These are phyloP conservation scores for Myrmaecium sp. DNA, from an alignment of 2,329 filamentous ascomycete genomes.

Conservation along the genomic window DNA sequence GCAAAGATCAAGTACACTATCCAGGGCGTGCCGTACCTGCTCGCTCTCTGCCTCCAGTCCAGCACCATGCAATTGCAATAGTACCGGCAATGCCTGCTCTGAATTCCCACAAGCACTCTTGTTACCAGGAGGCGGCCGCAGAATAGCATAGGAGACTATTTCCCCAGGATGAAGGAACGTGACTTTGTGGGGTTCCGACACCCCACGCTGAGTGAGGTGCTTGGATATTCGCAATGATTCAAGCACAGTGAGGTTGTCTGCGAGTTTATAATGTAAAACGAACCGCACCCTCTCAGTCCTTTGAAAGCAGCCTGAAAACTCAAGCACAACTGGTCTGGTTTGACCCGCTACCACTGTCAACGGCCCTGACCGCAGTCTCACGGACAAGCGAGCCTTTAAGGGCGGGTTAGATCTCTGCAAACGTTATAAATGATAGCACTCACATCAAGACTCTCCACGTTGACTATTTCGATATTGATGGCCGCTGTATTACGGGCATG, in stretches of 20 bases:
- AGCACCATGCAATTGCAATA: slow-evolving; percentile 38
- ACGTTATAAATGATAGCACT: slow-evolving; percentile 8
- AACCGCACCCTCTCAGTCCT: too few species aligned
- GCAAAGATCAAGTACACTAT: slow-evolving; percentile 33
- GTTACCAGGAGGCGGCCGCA: slow-evolving; percentile 35
- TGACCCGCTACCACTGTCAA: slow-evolving; percentile 22
- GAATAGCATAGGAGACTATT: slow-evolving; percentile 39
- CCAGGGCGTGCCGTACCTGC: slow-evolving; percentile 29
- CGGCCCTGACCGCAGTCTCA: too few species aligned
- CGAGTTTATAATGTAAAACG: too few species aligned
- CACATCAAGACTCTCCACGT: slow-evolving; percentile 14
- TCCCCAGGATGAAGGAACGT: slow-evolving; percentile 37
- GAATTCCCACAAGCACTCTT: slow-evolving; percentile 16
- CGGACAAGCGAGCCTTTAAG: neutral
- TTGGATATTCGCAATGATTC: slow-evolving; percentile 12
- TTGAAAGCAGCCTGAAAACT: too few species aligned
- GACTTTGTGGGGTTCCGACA: slow-evolving; percentile 32
- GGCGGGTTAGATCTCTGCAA: too few species aligned
- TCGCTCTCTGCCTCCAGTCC: slow-evolving; percentile 36
- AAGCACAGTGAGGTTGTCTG: too few species aligned
- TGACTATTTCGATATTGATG: slow-evolving; percentile 17
- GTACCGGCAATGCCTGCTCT: slow-evolving; percentile 34
- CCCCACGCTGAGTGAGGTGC: slow-evolving; percentile 9
- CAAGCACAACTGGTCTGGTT: slow-evolving; percentile 23
- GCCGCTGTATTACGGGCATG: slow-evolving; percentile 29